phyloP scores from a whole-genome alignment of 2,329 filamentous ascomycete genomes.

The Teratosphaeria pseudoeucalypti region DNA sequence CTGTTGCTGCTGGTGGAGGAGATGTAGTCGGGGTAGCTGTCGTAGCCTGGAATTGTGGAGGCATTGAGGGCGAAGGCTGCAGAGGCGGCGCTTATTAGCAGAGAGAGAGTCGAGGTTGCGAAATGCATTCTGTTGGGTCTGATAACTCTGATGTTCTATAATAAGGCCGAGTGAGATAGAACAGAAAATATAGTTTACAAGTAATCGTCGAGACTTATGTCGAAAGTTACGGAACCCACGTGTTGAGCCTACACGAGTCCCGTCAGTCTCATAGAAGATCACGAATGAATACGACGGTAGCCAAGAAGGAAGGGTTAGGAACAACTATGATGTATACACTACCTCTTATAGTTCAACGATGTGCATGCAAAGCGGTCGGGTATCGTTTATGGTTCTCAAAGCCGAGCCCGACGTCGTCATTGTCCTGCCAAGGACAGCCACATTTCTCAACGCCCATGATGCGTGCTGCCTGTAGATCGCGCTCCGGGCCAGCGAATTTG shows the following conservation, averaged over 20 bases:
- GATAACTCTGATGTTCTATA: background rate
- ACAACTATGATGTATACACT: background rate
- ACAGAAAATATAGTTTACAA: background rate
- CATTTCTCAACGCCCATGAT: background rate
- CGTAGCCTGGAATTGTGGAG: constrained; percentile 12
- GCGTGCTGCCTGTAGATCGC: background rate
- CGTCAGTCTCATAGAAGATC: background rate
- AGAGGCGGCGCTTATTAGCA: constrained; percentile 1
- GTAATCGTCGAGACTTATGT: background rate
- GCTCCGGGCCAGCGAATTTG: background rate
- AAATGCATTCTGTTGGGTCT: background rate
- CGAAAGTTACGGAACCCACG: background rate
- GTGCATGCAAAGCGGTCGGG: background rate
- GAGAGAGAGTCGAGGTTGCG: background rate
- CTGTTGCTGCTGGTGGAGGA: constrained; percentile 13
- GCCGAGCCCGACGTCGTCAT: background rate
- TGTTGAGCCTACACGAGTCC: background rate
- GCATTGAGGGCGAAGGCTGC: background rate
- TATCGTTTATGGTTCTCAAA: background rate
- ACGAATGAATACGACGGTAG: background rate
- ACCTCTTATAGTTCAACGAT: background rate
- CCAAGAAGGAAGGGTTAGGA: background rate
- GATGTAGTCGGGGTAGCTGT: constrained; percentile 11
- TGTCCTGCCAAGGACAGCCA: background rate
- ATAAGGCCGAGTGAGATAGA: background rate